phyloP scores from a whole-genome alignment of 2,329 filamentous ascomycete genomes.

The Septoria petroselini region DNA sequence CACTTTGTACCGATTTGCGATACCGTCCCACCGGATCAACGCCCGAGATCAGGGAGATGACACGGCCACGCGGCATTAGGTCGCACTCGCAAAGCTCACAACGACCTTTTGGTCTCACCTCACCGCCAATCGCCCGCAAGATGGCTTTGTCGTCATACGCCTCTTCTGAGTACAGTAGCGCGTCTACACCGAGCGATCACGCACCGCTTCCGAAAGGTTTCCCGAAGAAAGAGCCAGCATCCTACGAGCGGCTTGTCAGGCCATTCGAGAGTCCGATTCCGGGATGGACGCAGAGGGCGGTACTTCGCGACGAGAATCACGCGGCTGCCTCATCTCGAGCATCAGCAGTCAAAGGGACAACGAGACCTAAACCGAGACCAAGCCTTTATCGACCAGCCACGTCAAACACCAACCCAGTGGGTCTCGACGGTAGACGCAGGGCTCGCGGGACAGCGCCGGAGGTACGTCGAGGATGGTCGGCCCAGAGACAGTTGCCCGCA shows the following conservation, averaged over 20 bases:
- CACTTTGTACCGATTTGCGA: constrained; percentile 18
- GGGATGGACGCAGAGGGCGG: background rate
- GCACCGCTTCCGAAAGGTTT: constrained; percentile 12
- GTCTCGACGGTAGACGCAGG: background rate
- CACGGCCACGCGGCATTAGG: background rate
- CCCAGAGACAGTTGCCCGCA: no score
- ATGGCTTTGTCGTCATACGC: constrained; percentile 17
- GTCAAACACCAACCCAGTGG: background rate
- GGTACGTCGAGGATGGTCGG: no score
- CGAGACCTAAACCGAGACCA: constrained; percentile 13
- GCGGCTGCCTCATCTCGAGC: background rate
- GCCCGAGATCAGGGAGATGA: constrained; percentile 15
- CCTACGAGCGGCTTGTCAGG: constrained; percentile 27
- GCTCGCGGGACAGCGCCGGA: no score
- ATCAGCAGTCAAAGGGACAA: constrained; percentile 9
- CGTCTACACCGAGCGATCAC: constrained; percentile 15
- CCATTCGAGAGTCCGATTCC: background rate
- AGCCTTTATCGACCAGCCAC: constrained; percentile 5
- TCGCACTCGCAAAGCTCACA: constrained; percentile 19
- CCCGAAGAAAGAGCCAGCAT: constrained; percentile 25
- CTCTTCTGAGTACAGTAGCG: constrained; percentile 32
- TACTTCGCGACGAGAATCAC: background rate
- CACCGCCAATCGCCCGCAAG: background rate
- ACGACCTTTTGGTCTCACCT: constrained; percentile 7
- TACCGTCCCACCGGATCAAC: constrained; percentile 28